Evolutionary conservation across 1,284 basidiomycete species (phyloP).

Genomic region (Moesziomyces sp.): DNA sequence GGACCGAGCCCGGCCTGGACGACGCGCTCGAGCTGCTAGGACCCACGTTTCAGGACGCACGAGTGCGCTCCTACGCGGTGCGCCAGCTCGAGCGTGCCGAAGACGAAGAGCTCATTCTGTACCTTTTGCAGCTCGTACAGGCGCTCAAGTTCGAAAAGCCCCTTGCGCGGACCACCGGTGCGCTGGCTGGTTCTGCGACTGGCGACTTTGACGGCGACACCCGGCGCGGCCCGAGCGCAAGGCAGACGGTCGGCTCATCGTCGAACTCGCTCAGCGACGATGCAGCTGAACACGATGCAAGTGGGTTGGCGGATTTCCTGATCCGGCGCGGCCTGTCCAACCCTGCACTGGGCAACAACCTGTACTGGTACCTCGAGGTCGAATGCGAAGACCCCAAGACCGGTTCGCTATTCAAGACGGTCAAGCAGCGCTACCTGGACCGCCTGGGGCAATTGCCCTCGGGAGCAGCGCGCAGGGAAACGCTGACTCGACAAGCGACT

Average conservation of each 20-base stretch:
- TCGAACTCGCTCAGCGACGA: slow-evolving; percentile 20
- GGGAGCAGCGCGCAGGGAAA: slow-evolving; percentile 21
- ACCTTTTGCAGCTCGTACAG: slow-evolving; percentile 95
- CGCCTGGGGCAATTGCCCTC: slow-evolving; percentile 58
- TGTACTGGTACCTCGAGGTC: slow-evolving; percentile 98
- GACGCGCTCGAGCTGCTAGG: slow-evolving; percentile 95
- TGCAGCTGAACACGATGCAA: slow-evolving; percentile 14
- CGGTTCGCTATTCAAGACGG: slow-evolving; percentile 90
- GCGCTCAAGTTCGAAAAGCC: slow-evolving; percentile 77
- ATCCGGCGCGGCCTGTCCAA: slow-evolving; percentile 86
- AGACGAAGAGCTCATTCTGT: slow-evolving; percentile 94
- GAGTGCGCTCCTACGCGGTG: slow-evolving; percentile 93
- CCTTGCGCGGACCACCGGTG: slow-evolving; percentile 8
- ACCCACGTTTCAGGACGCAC: slow-evolving; percentile 84
- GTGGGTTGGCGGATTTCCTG: slow-evolving; percentile 73
- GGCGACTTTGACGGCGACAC: slow-evolving; percentile 21
- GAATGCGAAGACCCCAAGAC: slow-evolving; percentile 80
- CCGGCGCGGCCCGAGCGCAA: slow-evolving; percentile 7
- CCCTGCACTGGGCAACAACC: slow-evolving; percentile 83
- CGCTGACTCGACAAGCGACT: slow-evolving; percentile 74
- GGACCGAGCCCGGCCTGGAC: slow-evolving; percentile 96
- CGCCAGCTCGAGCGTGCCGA: slow-evolving; percentile 88
- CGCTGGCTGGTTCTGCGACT: slow-evolving; percentile 15
- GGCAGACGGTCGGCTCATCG: slow-evolving; percentile 17
- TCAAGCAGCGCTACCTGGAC: slow-evolving; percentile 87